Base-by-base conservation (phyloP, 2,329 filamentous ascomycete genomes). In the Neophaeococcomyces mojaviensis region DNA sequence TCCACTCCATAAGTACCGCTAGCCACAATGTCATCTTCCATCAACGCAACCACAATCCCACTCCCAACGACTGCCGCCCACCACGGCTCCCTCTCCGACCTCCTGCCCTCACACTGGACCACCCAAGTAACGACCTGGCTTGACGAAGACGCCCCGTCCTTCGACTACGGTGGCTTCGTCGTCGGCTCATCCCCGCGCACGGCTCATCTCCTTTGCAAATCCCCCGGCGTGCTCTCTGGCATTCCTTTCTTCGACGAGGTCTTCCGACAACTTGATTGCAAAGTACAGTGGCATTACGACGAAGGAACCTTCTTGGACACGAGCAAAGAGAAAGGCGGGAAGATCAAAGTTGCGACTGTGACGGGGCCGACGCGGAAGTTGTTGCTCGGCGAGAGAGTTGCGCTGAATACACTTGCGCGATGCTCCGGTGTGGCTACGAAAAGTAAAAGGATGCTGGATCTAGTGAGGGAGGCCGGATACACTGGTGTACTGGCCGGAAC, bases 161-260 rank as follows among this genome's bases (percentile, higher is more conserved):
- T 95, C 68, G 92, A 98, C 73, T 96, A 95, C 64, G 92, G 87
- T 59, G 92, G 92, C 50, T 98, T 94, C 66, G 92, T 98, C 5
- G 92, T 98, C 19, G 92, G 92, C 53, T 79, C 85, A 32, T 69
- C 68, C 22, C 66, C 70, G 7, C 77, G 78, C 48, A 78, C 74
- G 12, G 82, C 82, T 16, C 84, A 78, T 3, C 74, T 86, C 32
- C 83, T 77, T 68, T 79, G 75, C 50, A 86, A 86, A 64, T 81
- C 78, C n/a, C 63, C 71, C 2, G 92, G 92, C 51, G 76, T 97
- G 39, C 73, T 98, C 38, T 92, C 92, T 33, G 92, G 92, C 46
- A 79, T 92, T 3, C 92, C 92, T 2, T 98, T 98, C 71, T 89
- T 97, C 71, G 77, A 94, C 63, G 90, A 97, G 67, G 85, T 97